These are phyloP conservation scores for Cochliopodium minus DNA, from an alignment of 208 protist species.

Conservation along the genomic window DNA sequence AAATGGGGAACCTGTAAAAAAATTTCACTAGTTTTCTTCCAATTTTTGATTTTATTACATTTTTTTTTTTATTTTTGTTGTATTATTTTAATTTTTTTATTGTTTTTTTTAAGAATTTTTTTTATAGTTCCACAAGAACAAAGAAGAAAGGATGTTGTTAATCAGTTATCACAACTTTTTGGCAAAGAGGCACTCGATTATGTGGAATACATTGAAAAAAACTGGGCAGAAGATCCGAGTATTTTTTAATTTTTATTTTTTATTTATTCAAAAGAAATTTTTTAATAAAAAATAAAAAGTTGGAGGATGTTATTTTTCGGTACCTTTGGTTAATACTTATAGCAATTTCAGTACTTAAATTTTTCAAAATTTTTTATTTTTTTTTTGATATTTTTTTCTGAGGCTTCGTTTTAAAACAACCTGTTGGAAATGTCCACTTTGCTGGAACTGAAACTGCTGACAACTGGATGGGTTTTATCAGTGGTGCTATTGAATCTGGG, in stretches of 20 bases:
- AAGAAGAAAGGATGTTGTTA: not conserved
- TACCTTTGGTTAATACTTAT: not conserved
- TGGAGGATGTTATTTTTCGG: slow-evolving; percentile 3
- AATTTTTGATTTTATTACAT: too few relatives aligned
- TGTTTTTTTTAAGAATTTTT: too few relatives aligned
- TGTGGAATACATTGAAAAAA: slow-evolving; percentile 5
- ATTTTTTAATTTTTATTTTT: too few relatives aligned
- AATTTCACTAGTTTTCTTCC: too few relatives aligned
- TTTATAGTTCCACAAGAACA: not conserved
- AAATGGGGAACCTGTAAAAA: not conserved
- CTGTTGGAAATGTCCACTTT: not conserved
- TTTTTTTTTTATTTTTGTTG: too few relatives aligned
- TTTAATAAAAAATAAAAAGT: too few relatives aligned
- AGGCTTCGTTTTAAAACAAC: not conserved
- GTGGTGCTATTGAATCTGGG: slow-evolving; percentile 6
- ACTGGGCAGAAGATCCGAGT: not conserved
- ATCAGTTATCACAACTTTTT: not conserved
- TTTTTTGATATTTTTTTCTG: not conserved
- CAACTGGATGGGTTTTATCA: not conserved
- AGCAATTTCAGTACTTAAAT: not conserved
- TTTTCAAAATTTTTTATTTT: too few relatives aligned
- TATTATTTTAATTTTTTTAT: too few relatives aligned
- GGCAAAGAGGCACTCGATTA: not conserved
- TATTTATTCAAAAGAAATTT: too few relatives aligned
- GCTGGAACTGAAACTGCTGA: slow-evolving; percentile 6